These are phyloP conservation scores for Saksenaea oblongispora DNA, from an alignment of 371 early-diverging fungal species.

Conservation along the genomic window DNA sequence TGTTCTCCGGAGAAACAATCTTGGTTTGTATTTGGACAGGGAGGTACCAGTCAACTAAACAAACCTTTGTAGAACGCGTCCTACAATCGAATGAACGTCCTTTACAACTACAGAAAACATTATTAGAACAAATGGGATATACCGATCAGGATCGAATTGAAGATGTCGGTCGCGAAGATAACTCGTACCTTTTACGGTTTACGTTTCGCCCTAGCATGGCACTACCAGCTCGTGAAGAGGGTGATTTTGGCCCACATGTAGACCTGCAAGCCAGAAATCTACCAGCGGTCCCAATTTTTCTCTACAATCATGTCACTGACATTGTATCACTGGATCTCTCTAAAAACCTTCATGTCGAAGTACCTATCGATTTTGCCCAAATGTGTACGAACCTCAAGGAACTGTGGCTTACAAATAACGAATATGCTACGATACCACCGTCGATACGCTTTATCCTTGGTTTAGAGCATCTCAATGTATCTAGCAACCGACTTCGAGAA, in stretches of 20 bases:
- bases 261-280: constrained; percentile 70
- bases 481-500: constrained; percentile 74
- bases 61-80: constrained; percentile 56
- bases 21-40: constrained; percentile 40
- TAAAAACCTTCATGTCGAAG: constrained; percentile 69
- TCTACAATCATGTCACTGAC: constrained; percentile 66
- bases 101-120: constrained; percentile 65
- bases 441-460: constrained; percentile 59
- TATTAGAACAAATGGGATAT: constrained; percentile 81
- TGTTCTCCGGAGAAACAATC: constrained; percentile 60
- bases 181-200: constrained; percentile 80
- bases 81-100: constrained; percentile 72
- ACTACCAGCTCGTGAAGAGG: constrained; percentile 45
- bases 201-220: constrained; percentile 70
- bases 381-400: constrained; percentile 65
- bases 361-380: constrained; percentile 79
- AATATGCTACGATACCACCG: constrained; percentile 61
- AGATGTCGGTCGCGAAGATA: constrained; percentile 77
- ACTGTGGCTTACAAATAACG: constrained; percentile 72
- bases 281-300: constrained; percentile 75
- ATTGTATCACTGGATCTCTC: constrained; percentile 76
- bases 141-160: constrained; percentile 75
- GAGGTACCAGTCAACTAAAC: background rate
- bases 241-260: constrained; percentile 54
- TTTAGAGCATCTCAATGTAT: constrained; percentile 74